phyloP scores from a whole-genome alignment of 2,329 filamentous ascomycete genomes.

The Hortaea werneckii region DNA sequence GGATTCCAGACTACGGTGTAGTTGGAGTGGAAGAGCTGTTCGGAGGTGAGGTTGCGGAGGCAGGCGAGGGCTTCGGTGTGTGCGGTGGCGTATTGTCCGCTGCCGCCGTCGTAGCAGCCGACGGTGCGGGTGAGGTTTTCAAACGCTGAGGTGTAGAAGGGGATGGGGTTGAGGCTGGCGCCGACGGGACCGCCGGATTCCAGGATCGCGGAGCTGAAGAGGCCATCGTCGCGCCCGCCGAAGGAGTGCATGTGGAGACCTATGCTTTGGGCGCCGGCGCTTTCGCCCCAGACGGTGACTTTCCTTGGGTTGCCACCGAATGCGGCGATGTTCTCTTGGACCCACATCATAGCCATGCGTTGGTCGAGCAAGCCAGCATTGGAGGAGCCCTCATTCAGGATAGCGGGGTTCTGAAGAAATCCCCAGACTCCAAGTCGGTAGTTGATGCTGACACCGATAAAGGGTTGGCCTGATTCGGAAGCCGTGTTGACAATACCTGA shows the following conservation, averaged over 20 bases:
- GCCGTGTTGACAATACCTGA: constrained; percentile 19
- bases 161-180: not conserved
- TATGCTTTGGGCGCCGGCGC: constrained; percentile 35
- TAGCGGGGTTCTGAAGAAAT: constrained; percentile 39
- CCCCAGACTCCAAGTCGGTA: constrained; percentile 52
- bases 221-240: constrained; percentile 36
- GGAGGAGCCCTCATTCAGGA: constrained; percentile 31
- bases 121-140: constrained; percentile 3
- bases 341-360: constrained; percentile 49
- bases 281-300: constrained; percentile 39
- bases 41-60: constrained; percentile 1
- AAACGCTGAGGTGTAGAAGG: not conserved
- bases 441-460: constrained; percentile 51
- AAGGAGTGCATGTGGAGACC: constrained; percentile 38
- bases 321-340: constrained; percentile 45
- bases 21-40: constrained; percentile 1
- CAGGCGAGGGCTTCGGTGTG: not conserved
- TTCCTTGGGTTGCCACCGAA: constrained; percentile 51
- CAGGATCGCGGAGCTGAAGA: constrained; percentile 40
- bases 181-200: constrained; percentile 39
- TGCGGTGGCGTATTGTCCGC: not conserved
- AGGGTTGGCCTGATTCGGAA: constrained; percentile 17
- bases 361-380: constrained; percentile 59
- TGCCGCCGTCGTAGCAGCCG: not conserved
- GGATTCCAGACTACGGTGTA: constrained; percentile 3